Base-by-base conservation (phyloP, 306 rosid genomes). In the Rosa lucieae region DNA sequence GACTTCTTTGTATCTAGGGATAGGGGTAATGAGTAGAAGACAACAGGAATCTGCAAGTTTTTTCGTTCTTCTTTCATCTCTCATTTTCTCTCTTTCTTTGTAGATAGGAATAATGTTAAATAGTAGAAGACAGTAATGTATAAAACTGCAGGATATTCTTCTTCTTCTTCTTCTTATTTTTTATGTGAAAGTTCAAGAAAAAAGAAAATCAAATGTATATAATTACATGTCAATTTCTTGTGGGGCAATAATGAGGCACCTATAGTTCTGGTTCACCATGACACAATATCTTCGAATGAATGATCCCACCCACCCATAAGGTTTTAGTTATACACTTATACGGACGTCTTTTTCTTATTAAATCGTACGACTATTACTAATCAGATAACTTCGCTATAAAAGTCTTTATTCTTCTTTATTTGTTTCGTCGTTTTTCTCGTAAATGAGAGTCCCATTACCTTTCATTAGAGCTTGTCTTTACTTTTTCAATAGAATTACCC, bases 11-110 rank as follows among this genome's bases (percentile, higher is more conserved):
- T 35, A 13, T 29, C 10, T 15, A 32, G 44, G 49, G 71, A 29
- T 23, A 75, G 47, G 10, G 18, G 43, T 40, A 75, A 35, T 8
- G 43, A 26, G 58, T 43, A 75, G 42, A 74, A 56, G 69, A 74
- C 69, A 74, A 42, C 43, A 67, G 6, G 10, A 67, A 67, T 21
- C 23, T 67, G 71, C 3, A 56, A 8, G 3, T 3, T 55, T 20
- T 26, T n/a, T 18, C 40, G 18, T 61, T 61, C 4, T 62, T 61
- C 39, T 21, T 26, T 61, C 39, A 3, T 61, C 14, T 4, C 42
- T 29, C 32, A 29, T 29, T 29, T 1, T 62, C 39, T 26, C 14
- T 26, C 5, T 11, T 23, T 26, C 20, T 23, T 21, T 62, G 63
- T 8, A n/a, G n/a, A 4, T n/a, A 56, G 26, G 32, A 58, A 58